Evolutionary conservation across 768 basidiomycete genomes (phyloP).

Genomic region (Cyathus striatus): DNA sequence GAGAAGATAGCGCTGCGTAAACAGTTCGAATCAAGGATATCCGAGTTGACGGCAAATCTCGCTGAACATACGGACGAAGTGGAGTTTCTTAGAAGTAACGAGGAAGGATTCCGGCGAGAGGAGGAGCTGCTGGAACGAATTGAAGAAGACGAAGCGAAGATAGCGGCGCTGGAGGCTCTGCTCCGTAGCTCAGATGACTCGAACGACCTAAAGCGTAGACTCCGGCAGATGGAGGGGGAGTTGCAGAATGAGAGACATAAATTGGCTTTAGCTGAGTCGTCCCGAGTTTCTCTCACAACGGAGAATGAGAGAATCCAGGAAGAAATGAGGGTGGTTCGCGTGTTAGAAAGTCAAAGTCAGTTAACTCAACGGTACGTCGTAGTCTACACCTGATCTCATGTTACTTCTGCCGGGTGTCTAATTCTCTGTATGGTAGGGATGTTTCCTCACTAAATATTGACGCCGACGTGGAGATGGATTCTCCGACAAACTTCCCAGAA

Average conservation of each 20-base stretch:
- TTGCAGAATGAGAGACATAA: slow-evolving; percentile 39
- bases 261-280: slow-evolving; percentile 22
- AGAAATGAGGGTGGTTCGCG: too few species aligned
- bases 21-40: slow-evolving; percentile 35
- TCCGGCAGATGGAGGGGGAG: slow-evolving; percentile 31
- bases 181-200: slow-evolving; percentile 33
- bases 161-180: slow-evolving; percentile 49
- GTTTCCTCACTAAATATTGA: too few species aligned
- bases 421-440: too few species aligned
- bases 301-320: too few species aligned
- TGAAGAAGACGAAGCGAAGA: slow-evolving; percentile 69
- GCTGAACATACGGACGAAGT: slow-evolving; percentile 62
- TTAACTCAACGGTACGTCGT: too few species aligned
- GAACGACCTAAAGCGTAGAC: slow-evolving; percentile 31
- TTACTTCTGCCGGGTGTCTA: too few species aligned
- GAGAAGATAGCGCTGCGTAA: slow-evolving; percentile 53
- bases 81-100: slow-evolving; percentile 31
- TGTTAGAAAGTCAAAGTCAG: too few species aligned
- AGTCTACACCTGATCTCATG: too few species aligned
- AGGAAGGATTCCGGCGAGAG: slow-evolving; percentile 46
- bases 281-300: too few species aligned
- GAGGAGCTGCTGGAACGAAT: slow-evolving; percentile 58
- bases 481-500: too few species aligned
- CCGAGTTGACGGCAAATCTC: slow-evolving; percentile 35
- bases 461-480: too few species aligned